Percentiles rank a stretch among this genome's conserved stretches.
Evolutionary conservation across 2,329 filamentous ascomycete species (phyloP).

Genomic region (Colletotrichum lini): DNA sequence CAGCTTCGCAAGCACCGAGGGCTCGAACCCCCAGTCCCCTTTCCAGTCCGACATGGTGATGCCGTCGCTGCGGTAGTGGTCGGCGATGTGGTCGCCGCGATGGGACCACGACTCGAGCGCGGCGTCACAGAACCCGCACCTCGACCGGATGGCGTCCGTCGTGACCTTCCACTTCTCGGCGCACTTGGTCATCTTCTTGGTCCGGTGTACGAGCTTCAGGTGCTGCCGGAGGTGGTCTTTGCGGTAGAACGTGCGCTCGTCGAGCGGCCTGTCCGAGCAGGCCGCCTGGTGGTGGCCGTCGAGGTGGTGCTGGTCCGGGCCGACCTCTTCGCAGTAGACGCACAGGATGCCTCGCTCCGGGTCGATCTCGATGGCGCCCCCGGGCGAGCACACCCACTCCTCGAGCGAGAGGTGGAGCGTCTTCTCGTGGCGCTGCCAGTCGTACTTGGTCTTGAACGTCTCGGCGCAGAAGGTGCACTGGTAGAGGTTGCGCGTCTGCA

Average conservation of each 20-base stretch:
- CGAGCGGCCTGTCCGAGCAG: conserved; percentile 65
- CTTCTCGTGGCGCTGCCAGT: conserved; percentile 66
- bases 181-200: conserved; percentile 59
- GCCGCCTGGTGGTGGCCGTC: conserved; percentile 56
- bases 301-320: conserved; percentile 52
- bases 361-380: conserved; percentile 54
- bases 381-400: conserved; percentile 61
- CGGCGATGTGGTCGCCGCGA: conserved; percentile 56
- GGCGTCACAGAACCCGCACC: conserved; percentile 59
- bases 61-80: conserved; percentile 57
- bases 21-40: conserved; percentile 60
- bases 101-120: conserved; percentile 55
- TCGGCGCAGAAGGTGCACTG: conserved; percentile 65
- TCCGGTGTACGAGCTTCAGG: conserved; percentile 57
- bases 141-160: conserved; percentile 53
- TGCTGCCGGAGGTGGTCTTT: conserved; percentile 63
- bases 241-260: conserved; percentile 60
- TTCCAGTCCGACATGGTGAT: conserved; percentile 61
- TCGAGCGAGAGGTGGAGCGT: conserved; percentile 62
- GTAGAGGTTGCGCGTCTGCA: conserved; percentile 43
- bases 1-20: conserved; percentile 52
- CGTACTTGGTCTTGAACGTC: conserved; percentile 60
- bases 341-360: conserved; percentile 58
- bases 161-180: conserved; percentile 58
- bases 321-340: conserved; percentile 54